Evolutionary conservation across 441 rosid species (phyloP), one percentile per base, ranked within the genome.

Genomic region (Corymbia calophylla): DNA sequence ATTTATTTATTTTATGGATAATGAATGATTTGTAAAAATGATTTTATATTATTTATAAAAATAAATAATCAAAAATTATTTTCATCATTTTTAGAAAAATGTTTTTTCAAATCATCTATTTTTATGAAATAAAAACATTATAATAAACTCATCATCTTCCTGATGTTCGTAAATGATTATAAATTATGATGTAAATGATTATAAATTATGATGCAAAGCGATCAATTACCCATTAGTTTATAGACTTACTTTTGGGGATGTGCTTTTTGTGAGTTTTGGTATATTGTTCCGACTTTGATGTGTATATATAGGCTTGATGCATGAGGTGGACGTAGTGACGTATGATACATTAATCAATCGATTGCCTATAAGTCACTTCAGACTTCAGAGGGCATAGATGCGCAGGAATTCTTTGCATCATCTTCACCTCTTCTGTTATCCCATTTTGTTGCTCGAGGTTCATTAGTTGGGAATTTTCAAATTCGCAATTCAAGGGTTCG

Each of bases 41-140:
- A 58, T 58, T 58, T 58, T 25, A 13, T 58, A 58, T 58, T 58
- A 14, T 58, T 29, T 23, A 25, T 3, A 25, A 58, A 56, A 58
- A 25, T 58, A 1, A 1, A 58, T 58, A 29, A 39, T 39, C 44
- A 39, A 56, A 21, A 23, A 56, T 4, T 56, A 56, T 56, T 23
- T 56, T 56, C 10, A 23, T 56, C 5, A 9, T 58, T 58, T 58
- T 58, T 58, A 9, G 1, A 58, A 58, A 58, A 58, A 25, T 23
- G 0, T 1, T 1, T 2, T 58, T 58, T 6, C 14, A 58, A 25
- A 58, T 0, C 25, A 58, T 58, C 10, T 10, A 58, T 58, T 23
- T 58, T 58, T 3, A 58, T 4, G 2, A 58, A 23, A 58, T 58
- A 58, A 58, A 9, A 12, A 13, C 62, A 56, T 56, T 4, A 6